Percentiles rank a stretch among this genome's conserved stretches.
Conservation (phyloP, 768 basidiomycete species). For the Trametes meyenii region DNA sequence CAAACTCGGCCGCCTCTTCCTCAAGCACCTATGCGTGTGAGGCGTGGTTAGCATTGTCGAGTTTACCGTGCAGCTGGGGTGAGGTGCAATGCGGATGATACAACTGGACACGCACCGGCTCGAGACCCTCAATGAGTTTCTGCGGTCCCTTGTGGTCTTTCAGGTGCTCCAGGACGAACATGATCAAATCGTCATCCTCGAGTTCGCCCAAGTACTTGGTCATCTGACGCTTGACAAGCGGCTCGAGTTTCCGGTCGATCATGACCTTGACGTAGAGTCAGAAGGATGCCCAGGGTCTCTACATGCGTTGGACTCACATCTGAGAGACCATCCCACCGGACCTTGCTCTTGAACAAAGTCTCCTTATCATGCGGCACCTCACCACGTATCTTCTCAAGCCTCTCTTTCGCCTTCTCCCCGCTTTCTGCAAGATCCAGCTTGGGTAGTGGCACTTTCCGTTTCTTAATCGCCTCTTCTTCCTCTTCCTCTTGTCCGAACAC, state of each 20-base stretch:
- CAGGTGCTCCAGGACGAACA: conserved; percentile 91
- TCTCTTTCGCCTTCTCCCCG: conserved; percentile 76
- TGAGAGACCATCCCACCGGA: conserved; percentile 89
- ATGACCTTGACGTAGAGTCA: conserved; percentile 51
- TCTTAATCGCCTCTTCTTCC: conserved; percentile 76
- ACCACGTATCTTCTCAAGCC: conserved; percentile 74
- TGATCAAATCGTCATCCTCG: conserved; percentile 91
- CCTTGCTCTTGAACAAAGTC: conserved; percentile 77
- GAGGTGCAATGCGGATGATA: background rate
- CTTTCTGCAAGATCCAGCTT: conserved; percentile 89
- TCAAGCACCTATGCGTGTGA: conserved; percentile 70
- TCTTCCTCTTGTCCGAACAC: conserved; percentile 89
- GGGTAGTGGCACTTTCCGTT: conserved; percentile 84
- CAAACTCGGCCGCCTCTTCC: conserved; percentile 84
- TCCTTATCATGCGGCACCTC: conserved; percentile 81
- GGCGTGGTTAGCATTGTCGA: background rate
- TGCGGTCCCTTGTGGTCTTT: conserved; percentile 87
- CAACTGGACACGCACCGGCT: conserved; percentile 66
- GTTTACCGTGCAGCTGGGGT: background rate
- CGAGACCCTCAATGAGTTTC: conserved; percentile 87
- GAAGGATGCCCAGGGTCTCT: conserved; percentile 12
- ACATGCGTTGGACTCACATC: conserved; percentile 59
- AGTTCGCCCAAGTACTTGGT: conserved; percentile 87
- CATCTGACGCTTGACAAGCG: conserved; percentile 82
- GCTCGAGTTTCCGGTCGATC: conserved; percentile 86